A percentile compares a stretch with the other conserved stretches of the same genome.
These are phyloP conservation scores for Cubamyces sp. DNA, from an alignment of 768 basidiomycete species.

Conservation along the genomic window DNA sequence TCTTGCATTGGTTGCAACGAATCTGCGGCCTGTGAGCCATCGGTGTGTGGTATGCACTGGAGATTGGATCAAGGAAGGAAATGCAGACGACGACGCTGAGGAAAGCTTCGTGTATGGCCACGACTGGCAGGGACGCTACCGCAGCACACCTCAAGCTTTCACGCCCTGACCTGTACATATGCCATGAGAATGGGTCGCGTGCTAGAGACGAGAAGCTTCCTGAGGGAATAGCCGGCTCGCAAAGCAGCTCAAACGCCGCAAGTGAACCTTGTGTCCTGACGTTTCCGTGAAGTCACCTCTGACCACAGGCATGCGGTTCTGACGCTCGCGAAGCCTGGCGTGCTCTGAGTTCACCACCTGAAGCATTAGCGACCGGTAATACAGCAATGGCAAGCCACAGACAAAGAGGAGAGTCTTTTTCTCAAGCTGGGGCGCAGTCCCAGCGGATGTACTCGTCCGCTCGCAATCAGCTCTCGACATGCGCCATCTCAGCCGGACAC, in stretches of 20 bases:
- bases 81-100: neutral
- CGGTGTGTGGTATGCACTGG: neutral
- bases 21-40: neutral
- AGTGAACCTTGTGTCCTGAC: too few species aligned
- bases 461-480: neutral
- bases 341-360: neutral
- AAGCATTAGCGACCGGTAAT: neutral
- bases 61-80: neutral
- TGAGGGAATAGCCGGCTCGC: neutral
- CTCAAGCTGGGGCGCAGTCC: neutral
- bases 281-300: neutral
- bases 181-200: neutral
- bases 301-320: neutral
- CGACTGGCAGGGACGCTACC: neutral
- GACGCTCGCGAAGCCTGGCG: neutral
- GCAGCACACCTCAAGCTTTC: conserved; percentile 1
- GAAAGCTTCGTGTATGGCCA: too few species aligned
- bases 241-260: too few species aligned
- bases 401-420: too few species aligned
- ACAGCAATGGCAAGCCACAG: too few species aligned
- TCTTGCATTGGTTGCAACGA: neutral
- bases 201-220: neutral
- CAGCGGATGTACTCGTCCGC: neutral
- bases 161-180: neutral
- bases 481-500: neutral